Conservation (phyloP, 176 grass and related monocot species). For the Phragmites australis region DNA sequence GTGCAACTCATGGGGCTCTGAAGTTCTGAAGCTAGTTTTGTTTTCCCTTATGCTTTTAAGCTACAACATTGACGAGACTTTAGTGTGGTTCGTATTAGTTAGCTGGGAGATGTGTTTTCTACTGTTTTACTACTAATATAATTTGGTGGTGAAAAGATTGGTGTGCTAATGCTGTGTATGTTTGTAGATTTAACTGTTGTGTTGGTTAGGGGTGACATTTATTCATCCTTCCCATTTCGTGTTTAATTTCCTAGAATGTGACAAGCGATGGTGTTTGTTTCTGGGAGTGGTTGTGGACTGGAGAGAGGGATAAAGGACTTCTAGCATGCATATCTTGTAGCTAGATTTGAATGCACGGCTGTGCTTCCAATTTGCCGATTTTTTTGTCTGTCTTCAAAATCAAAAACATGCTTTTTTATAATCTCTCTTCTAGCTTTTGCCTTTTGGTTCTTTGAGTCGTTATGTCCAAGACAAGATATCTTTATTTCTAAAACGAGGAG, state of each 20-base stretch:
- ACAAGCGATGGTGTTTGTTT: slow-evolving; percentile 21
- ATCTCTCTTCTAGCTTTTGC: neutral
- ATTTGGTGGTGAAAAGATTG: neutral
- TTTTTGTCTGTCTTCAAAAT: neutral
- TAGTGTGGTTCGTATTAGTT: neutral
- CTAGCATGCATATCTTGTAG: neutral
- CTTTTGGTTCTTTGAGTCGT: neutral
- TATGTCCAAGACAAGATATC: neutral
- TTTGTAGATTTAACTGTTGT: neutral
- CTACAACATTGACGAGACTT: neutral
- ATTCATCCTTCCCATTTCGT: slow-evolving; percentile 8
- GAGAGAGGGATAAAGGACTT: neutral
- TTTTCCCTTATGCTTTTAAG: neutral
- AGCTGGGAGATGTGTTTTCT: neutral
- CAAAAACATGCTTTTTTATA: neutral
- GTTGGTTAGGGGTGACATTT: slow-evolving; percentile 19
- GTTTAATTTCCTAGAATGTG: slow-evolving; percentile 27
- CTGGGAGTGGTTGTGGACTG: neutral
- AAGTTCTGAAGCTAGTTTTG: neutral
- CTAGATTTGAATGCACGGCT: neutral
- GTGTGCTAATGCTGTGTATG: too few species aligned
- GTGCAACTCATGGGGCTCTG: neutral
- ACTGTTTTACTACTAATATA: neutral
- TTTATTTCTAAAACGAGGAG: neutral
- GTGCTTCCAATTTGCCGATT: neutral